Evolutionary conservation across 192 early-diverging fungal species (phyloP), one percentile per base, ranked within the genome.

Genomic region (Podila epigama): DNA sequence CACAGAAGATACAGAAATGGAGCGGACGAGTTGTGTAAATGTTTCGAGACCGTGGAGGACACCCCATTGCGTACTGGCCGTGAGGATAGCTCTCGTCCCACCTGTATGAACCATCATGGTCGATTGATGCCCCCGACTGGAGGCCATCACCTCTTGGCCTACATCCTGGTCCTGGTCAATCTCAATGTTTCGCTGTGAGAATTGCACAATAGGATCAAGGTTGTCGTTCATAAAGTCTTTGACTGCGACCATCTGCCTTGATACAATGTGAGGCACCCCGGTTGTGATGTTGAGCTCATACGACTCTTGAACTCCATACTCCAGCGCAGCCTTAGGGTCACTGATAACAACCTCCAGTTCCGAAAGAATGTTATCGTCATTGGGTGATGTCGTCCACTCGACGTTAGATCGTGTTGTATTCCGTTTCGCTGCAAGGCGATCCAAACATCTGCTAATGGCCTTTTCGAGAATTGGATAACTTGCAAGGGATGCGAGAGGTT

Each of bases 1-100:
- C 9, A 15, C 11, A 2, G 20, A 33, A 27, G 44, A 4, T 15
- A 48, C 15, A 1, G 27, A 18, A n/a, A 0, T 57, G 9, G 73
- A 66, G 15, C 22, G 18, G 25, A 77, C 66, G 12, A 77, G 56
- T 11, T 77, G 73, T 1, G 66, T 37, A 33, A 77, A 77, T 0
- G 73, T 68, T n/a, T 64, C 60, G 16, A 67, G 20, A 3, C 64
- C 73, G 51, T 77, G 55, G 11, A 77, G 28, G 1, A 63, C 61
- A 9, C 73, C 73, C 66, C 66, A 77, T 22, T 68, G 73, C 3
- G 73, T 77, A 20, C 37, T 36, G 1, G 73, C 61, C 18, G 15
- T 68, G 1, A 77, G 6, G 13, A 53, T n/a, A 0, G 73, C 73
- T 1, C 18, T 60, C 0, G 52, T n/a, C 25, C 11, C 18, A 15